Base-by-base conservation (phyloP, 495 filamentous ascomycete genomes). In the Neurospora sp. region DNA sequence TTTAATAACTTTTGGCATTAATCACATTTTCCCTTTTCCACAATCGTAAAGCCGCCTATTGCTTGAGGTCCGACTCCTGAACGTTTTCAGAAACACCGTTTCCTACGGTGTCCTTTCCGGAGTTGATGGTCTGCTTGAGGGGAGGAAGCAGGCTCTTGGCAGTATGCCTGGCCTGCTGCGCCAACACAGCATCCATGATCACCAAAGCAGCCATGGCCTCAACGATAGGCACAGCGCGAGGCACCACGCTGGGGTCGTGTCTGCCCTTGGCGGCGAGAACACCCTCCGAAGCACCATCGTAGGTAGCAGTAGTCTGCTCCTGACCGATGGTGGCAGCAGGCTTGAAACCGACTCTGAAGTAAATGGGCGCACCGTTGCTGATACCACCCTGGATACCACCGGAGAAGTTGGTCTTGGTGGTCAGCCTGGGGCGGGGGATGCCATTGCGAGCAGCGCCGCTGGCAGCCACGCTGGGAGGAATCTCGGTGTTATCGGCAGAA, bases 321-420 rank as follows among this genome's bases (percentile, higher is more conserved):
- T 95, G 92, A 41, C 94, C 93, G 79, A 99, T 99, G 10, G 96
- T 99, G 10, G 96, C 96, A 9, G 96, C 89, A 2, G 95, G 92
- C 85, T 99, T 99, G 90, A 99, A 99, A 16, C 88, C 96, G 37
- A 98, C 89, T 66, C 91, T 90, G 89, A 99, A 98, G 87, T 95
- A 98, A 83, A 99, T 93, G 39, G 89, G 91, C 27, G 93, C 93
- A 70, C 96, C 96, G 82, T 99, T 99, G 70, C 92, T 92, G 81
- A 99, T 99, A 73, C 96, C 96, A 48, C 96, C 96, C 84, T 99
- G 96, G 76, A 99, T 93, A 76, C 96, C 96, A 31, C 96, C 96
- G 3, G 92, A 96, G 86, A 97, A 96, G 86, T 99, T 99, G 41
- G 96, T 98, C 83, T 91, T 92, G 46, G 96, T 98, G 23, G 90